Conservation (phyloP, 345 rosid species). For the Acer saccharum region DNA sequence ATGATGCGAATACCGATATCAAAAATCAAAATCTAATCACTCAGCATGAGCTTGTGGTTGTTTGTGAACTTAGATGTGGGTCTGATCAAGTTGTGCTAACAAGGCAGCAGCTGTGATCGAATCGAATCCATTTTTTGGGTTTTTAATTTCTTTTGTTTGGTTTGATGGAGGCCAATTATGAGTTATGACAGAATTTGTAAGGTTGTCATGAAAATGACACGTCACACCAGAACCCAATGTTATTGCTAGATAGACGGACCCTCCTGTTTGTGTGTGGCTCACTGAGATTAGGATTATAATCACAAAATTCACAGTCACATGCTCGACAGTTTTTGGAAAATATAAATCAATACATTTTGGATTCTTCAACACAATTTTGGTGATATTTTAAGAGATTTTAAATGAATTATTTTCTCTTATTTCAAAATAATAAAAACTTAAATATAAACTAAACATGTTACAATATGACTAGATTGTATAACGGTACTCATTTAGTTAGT, state of each 20-base stretch:
- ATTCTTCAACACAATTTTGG: background rate
- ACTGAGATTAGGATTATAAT: background rate
- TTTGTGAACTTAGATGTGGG: background rate
- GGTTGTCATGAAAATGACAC: constrained; percentile 38
- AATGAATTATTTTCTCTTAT: too few species aligned
- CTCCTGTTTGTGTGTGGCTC: background rate
- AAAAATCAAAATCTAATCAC: background rate
- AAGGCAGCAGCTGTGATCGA: background rate
- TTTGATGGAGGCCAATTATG: constrained; percentile 23
- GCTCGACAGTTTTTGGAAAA: background rate
- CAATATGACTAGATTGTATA: too few species aligned
- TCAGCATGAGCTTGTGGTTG: background rate
- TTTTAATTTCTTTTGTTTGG: constrained; percentile 28
- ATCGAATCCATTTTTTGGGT: background rate
- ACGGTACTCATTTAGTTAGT: too few species aligned
- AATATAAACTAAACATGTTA: too few species aligned
- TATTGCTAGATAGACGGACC: background rate
- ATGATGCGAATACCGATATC: background rate
- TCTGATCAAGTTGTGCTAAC: background rate
- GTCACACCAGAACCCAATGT: constrained; percentile 7
- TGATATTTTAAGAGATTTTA: background rate
- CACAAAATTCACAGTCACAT: background rate
- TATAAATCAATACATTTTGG: background rate
- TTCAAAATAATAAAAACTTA: too few species aligned
- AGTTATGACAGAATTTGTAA: constrained; percentile 16